phyloP scores from a whole-genome alignment of 805 yeast genomes.

The Scheffersomyces ergatensis region DNA sequence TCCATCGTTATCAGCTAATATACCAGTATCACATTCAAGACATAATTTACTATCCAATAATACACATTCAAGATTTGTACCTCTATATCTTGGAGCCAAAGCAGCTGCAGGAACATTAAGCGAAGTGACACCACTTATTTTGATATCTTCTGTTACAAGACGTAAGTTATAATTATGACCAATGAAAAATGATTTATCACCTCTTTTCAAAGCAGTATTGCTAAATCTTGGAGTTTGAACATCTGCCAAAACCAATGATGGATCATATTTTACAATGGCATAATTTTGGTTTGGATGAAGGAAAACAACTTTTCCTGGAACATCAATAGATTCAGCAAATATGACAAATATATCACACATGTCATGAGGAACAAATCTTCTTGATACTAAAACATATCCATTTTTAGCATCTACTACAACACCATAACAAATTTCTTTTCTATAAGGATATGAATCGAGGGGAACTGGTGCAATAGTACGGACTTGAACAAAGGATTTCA shows the following conservation, averaged over 20 bases:
- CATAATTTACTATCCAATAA: conserved; percentile 71
- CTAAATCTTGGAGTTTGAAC: conserved; percentile 67
- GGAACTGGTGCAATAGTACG: conserved; percentile 63
- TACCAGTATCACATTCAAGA: conserved; percentile 76
- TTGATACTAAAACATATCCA: conserved; percentile 78
- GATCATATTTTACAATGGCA: conserved; percentile 81
- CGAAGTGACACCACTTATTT: conserved; percentile 73
- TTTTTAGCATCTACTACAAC: conserved; percentile 75
- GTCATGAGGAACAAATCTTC: conserved; percentile 81
- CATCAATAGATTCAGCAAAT: conserved; percentile 79
- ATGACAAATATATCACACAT: conserved; percentile 71
- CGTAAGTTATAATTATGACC: conserved; percentile 75
- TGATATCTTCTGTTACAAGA: conserved; percentile 70
- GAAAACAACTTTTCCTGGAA: conserved; percentile 78
- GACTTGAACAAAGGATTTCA: conserved; percentile 71
- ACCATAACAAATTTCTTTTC: conserved; percentile 66
- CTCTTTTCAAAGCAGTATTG: conserved; percentile 58
- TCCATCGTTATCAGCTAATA: conserved; percentile 75
- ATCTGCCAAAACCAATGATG: conserved; percentile 67
- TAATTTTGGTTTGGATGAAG: conserved; percentile 86
- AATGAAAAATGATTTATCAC: conserved; percentile 73
- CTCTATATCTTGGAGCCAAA: conserved; percentile 77
- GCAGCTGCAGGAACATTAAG: conserved; percentile 69
- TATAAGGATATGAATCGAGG: conserved; percentile 70
- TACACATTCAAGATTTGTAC: conserved; percentile 76